Evolutionary conservation across 108 stramenopile species (phyloP).

Genomic region (Mayamaea pseudoterrestris): DNA sequence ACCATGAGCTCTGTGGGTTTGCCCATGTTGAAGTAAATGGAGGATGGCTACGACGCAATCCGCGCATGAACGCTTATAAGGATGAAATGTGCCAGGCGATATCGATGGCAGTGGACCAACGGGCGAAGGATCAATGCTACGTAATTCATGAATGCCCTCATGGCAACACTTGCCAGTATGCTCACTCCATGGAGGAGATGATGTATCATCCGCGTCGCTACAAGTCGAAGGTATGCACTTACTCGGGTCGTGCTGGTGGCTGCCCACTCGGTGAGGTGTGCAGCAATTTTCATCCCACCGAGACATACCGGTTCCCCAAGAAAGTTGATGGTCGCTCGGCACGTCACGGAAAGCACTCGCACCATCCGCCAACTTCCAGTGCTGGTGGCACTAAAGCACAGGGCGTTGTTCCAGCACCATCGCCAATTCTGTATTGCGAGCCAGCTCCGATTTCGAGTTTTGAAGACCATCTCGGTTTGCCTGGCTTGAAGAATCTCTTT

Average conservation of each 20-base stretch:
- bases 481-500: conserved; percentile 67
- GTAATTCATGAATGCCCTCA: conserved; percentile 50
- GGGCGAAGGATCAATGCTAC: conserved; percentile 26
- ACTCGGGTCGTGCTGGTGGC: conserved; percentile 8
- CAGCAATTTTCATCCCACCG: conserved; percentile 42
- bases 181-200: conserved; percentile 78
- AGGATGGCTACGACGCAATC: conserved; percentile 78
- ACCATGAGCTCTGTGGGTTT: conserved; percentile 69
- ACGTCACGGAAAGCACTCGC: conserved; percentile 27
- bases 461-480: conserved; percentile 49
- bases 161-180: conserved; percentile 36
- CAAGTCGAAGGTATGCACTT: conserved; percentile 44
- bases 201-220: conserved; percentile 59
- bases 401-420: conserved; percentile 7
- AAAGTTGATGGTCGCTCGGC: conserved; percentile 20
- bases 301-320: conserved; percentile 10
- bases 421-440: conserved; percentile 69
- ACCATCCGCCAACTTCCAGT: conserved; percentile 12
- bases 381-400: conserved; percentile 14
- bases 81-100: conserved; percentile 52
- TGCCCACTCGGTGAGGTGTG: conserved; percentile 66
- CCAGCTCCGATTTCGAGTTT: conserved; percentile 69
- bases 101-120: conserved; percentile 12
- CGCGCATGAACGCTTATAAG: conserved; percentile 32
- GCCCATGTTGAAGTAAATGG: conserved; percentile 69